These are phyloP conservation scores for Yamadazyma scolyti DNA, from an alignment of 805 yeast species.

Conservation along the genomic window DNA sequence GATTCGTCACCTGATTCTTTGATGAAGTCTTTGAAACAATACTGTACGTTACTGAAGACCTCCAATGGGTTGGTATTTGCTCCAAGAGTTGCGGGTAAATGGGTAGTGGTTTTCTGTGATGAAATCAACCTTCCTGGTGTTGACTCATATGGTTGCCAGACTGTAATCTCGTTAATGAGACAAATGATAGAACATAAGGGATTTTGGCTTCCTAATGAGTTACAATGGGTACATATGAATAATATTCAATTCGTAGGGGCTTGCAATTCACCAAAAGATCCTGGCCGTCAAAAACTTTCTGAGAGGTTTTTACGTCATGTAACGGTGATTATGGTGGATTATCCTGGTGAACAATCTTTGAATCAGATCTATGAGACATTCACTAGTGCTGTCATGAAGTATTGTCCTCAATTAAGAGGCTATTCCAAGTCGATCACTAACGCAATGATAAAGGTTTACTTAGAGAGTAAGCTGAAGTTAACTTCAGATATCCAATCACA, in stretches of 20 bases:
- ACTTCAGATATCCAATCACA: constrained; percentile 43
- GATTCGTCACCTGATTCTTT: constrained; percentile 65
- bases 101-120: constrained; percentile 86
- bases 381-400: constrained; percentile 51
- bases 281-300: constrained; percentile 61
- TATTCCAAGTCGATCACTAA: constrained; percentile 48
- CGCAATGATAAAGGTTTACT: constrained; percentile 67
- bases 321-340: constrained; percentile 67
- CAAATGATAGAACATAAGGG: constrained; percentile 72
- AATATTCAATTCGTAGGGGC: constrained; percentile 89
- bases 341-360: constrained; percentile 66
- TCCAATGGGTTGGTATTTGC: constrained; percentile 49
- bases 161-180: constrained; percentile 66
- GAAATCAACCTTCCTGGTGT: constrained; percentile 79
- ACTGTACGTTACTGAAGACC: constrained; percentile 57
- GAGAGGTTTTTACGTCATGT: constrained; percentile 65
- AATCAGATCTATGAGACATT: constrained; percentile 64
- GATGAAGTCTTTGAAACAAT: constrained; percentile 64
- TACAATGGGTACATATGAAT: constrained; percentile 62
- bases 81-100: constrained; percentile 60
- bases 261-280: constrained; percentile 84
- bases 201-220: constrained; percentile 63
- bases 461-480: constrained; percentile 39
- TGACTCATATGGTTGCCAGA: constrained; percentile 73
- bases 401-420: constrained; percentile 58